phyloP scores from a whole-genome alignment of 2,329 filamentous ascomycete genomes.

The Cordyceps cicadae region DNA sequence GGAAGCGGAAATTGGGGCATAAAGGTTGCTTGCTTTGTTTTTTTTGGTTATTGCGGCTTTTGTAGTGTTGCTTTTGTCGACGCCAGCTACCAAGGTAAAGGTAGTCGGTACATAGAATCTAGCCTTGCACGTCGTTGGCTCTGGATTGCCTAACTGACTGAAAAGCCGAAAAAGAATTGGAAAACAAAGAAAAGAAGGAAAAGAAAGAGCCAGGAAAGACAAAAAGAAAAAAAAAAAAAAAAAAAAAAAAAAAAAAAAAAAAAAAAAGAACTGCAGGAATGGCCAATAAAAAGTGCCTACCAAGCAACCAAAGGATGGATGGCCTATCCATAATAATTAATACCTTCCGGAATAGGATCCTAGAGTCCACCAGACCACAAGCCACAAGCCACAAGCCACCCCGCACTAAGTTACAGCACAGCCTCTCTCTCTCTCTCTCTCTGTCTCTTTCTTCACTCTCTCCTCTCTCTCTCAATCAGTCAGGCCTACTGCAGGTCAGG shows the following conservation, averaged over 20 bases:
- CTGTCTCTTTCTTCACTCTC: too few species aligned
- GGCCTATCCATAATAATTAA: neutral
- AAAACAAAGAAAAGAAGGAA: too few species aligned
- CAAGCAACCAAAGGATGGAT: too few species aligned
- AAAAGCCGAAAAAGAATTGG: too few species aligned
- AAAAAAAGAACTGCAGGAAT: too few species aligned
- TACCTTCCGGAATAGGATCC: neutral
- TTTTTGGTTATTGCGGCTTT: neutral
- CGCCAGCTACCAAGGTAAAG: too few species aligned
- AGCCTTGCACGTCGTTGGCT: neutral
- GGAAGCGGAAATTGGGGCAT: neutral
- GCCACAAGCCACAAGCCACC: neutral
- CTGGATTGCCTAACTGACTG: neutral
- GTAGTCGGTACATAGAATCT: too few species aligned
- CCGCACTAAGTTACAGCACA: neutral
- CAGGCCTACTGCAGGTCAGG: conserved; percentile 8
- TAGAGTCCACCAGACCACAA: neutral
- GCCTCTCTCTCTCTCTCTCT: neutral
- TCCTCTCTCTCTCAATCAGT: too few species aligned
- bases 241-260: too few species aligned
- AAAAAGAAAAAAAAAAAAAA: too few species aligned
- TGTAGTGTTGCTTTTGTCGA: neutral
- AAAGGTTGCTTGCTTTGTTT: neutral
- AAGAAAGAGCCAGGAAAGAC: too few species aligned
- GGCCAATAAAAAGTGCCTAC: too few species aligned